Percentiles rank a stretch among this genome's conserved stretches.
Conservation (phyloP, 2,329 filamentous ascomycete genomes). For the Cercospora beticola region DNA sequence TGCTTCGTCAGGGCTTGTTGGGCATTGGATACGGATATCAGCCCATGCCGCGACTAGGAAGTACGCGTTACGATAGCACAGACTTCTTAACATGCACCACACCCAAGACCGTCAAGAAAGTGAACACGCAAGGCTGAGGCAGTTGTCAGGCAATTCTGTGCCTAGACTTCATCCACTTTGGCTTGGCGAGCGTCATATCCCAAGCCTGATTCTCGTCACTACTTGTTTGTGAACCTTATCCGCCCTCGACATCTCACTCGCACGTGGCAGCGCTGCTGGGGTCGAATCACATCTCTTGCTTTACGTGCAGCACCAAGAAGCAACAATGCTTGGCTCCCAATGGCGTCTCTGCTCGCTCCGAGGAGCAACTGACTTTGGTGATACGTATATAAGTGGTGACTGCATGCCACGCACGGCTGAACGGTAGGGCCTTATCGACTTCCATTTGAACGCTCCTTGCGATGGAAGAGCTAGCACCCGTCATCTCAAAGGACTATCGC, state of each 20-base stretch:
- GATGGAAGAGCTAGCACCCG: constrained; percentile 18
- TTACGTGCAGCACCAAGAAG: constrained; percentile 12
- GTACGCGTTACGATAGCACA: not conserved
- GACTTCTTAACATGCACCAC: not conserved
- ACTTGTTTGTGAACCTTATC: constrained; percentile 9
- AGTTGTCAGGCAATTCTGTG: not conserved
- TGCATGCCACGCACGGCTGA: not conserved
- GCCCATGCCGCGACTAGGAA: not conserved
- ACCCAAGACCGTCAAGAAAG: not conserved
- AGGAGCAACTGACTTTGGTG: constrained; percentile 4
- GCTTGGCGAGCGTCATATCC: not conserved
- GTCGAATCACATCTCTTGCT: constrained; percentile 12
- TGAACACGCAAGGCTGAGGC: constrained; percentile 4
- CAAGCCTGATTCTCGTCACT: not conserved
- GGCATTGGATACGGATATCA: not conserved
- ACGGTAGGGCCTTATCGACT: not conserved
- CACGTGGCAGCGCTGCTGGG: not conserved
- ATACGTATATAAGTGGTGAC: constrained; percentile 7
- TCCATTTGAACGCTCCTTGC: not conserved
- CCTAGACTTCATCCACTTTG: constrained; percentile 1
- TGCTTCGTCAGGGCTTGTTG: not conserved
- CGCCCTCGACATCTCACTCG: not conserved
- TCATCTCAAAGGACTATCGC: constrained; percentile 18
- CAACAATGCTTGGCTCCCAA: constrained; percentile 14
- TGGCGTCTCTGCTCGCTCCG: constrained; percentile 6